These are phyloP conservation scores for Sordariomycetes sp. DNA, from an alignment of 2,329 filamentous ascomycete species.

Conservation along the genomic window DNA sequence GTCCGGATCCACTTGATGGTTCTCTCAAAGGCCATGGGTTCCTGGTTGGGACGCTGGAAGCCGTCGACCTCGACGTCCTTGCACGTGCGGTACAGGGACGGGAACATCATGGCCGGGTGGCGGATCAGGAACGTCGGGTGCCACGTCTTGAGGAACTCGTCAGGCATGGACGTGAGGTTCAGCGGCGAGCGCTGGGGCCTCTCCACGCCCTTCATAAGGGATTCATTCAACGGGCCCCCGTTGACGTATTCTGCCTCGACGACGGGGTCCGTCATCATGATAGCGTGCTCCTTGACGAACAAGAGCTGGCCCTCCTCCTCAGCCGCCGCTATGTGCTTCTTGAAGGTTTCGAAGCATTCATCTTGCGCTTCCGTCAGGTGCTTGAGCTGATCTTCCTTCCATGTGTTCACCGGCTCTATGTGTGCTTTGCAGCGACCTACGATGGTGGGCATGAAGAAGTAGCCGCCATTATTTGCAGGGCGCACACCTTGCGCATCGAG, in stretches of 20 bases:
- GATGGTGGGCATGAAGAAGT: slow-evolving; percentile 16
- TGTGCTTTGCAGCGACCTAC: slow-evolving; percentile 1
- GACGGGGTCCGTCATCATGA: slow-evolving; percentile 14
- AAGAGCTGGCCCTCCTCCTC: slow-evolving; percentile 14
- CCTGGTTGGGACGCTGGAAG: slow-evolving; percentile 1
- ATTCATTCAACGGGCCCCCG: background rate
- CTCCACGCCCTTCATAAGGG: slow-evolving; percentile 2
- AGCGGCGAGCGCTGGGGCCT: slow-evolving; percentile 10
- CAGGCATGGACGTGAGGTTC: slow-evolving; percentile 22
- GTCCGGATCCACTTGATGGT: slow-evolving; percentile 18
- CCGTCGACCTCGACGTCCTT: slow-evolving; percentile 1
- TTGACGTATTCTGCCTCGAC: slow-evolving; percentile 8
- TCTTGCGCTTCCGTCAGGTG: slow-evolving; percentile 13
- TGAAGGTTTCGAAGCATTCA: slow-evolving; percentile 13
- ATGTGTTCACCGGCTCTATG: slow-evolving; percentile 12
- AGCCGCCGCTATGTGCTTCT: slow-evolving; percentile 12
- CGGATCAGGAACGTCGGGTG: slow-evolving; percentile 24
- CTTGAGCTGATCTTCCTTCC: slow-evolving; percentile 16
- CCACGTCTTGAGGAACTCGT: slow-evolving; percentile 22
- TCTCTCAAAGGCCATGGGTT: slow-evolving; percentile 10
- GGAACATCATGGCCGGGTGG: slow-evolving; percentile 25
- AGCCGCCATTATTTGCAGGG: slow-evolving; percentile 10
- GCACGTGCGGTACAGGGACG: slow-evolving; percentile 21
- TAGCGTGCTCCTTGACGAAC: slow-evolving; percentile 25
- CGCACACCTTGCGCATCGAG: slow-evolving; percentile 6